A percentile compares a stretch with the other conserved stretches of the same genome.
These are phyloP conservation scores for Ligustrum vulgare DNA, from an alignment of 257 asterid genomes.

Conservation along the genomic window DNA sequence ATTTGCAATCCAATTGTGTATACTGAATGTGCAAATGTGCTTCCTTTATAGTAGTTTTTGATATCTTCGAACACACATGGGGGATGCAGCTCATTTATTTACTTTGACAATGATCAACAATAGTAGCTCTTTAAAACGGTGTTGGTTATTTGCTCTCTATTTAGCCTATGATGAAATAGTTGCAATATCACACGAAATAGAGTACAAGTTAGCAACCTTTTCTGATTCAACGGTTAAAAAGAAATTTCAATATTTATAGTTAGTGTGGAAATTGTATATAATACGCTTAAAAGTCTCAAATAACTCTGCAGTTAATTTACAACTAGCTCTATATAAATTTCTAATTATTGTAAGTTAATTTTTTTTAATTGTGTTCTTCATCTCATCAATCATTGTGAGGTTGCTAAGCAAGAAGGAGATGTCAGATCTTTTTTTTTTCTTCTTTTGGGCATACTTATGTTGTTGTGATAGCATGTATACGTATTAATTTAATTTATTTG, in stretches of 20 bases:
- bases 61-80: too few species aligned
- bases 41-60: too few species aligned
- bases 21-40: too few species aligned
- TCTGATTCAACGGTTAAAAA: background rate
- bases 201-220: background rate
- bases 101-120: background rate
- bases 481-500: conserved; percentile 22
- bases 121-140: background rate
- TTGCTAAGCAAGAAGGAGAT: conserved; percentile 95
- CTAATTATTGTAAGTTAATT: background rate
- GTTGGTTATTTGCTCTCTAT: background rate
- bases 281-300: background rate
- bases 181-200: background rate
- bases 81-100: background rate
- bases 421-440: conserved; percentile 38
- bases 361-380: conserved; percentile 7
- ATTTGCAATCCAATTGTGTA: too few species aligned
- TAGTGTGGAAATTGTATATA: too few species aligned
- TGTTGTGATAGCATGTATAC: conserved; percentile 21
- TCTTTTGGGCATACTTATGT: conserved; percentile 16
- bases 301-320: background rate
- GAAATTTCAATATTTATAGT: too few species aligned
- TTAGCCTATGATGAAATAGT: background rate
- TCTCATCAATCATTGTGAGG: conserved; percentile 70
- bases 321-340: background rate